Evolutionary conservation across 169 alveolate species (phyloP).

Genomic region (Eimeria maxima): DNA sequence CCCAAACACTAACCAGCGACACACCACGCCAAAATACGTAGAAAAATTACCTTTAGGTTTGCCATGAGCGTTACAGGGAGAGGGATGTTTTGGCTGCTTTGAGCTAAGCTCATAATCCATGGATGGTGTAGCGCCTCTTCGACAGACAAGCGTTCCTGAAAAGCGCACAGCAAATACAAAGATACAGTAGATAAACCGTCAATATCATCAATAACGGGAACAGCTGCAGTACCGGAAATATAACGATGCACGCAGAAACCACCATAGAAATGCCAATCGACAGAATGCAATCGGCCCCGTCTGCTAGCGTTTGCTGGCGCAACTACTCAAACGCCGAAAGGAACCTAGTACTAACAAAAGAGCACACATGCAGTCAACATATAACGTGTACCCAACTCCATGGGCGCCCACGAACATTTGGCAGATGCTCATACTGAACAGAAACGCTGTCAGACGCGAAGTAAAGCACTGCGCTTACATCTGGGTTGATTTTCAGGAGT

Average conservation of each 20-base stretch:
- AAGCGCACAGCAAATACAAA: neutral
- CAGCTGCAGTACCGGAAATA: neutral
- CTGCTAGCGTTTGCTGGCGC: neutral
- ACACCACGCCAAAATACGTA: neutral
- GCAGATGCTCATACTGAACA: no score
- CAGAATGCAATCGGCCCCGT: neutral
- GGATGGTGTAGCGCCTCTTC: constrained; percentile 88
- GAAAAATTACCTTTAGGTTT: constrained; percentile 68
- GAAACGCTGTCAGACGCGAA: neutral
- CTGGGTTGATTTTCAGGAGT: constrained; percentile 36
- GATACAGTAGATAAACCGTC: neutral
- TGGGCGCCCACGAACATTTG: no score
- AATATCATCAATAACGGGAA: neutral
- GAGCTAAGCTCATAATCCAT: constrained; percentile 86
- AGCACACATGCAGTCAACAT: neutral
- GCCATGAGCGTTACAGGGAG: constrained; percentile 81
- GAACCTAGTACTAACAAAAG: neutral
- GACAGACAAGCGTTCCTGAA: constrained; percentile 82
- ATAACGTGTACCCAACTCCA: neutral
- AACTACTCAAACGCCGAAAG: neutral
- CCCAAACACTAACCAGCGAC: neutral
- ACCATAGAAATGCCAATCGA: no score
- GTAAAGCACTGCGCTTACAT: neutral
- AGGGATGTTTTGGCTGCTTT: constrained; percentile 78
- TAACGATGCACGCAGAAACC: neutral